Evolutionary conservation across 495 filamentous ascomycete genomes (phyloP).

Genomic region (Tuber microsphaerosporum): DNA sequence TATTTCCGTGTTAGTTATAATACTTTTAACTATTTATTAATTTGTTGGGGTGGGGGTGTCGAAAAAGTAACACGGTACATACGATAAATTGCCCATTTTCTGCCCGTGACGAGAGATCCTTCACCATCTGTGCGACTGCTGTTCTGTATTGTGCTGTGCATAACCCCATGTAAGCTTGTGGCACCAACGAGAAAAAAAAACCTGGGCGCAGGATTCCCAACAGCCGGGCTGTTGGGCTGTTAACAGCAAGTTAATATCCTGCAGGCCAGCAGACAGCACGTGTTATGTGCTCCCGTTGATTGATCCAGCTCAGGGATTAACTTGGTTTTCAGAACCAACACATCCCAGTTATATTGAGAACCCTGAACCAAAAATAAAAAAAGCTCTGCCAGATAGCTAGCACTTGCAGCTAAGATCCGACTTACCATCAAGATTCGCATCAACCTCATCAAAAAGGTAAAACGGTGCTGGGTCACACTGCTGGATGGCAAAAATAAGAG

Average conservation of each 20-base stretch:
- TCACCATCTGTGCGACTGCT: conserved; percentile 79
- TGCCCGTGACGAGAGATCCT: conserved; percentile 56
- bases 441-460: conserved; percentile 98
- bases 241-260: conserved; percentile 1
- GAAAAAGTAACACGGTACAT: conserved; percentile 9
- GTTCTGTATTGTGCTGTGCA: conserved; percentile 70
- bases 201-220: not conserved
- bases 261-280: conserved; percentile 1
- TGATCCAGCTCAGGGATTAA: conserved; percentile 4
- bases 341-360: not conserved
- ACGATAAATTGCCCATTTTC: conserved; percentile 50
- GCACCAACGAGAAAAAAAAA: conserved; percentile 1
- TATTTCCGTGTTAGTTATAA: not conserved
- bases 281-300: not conserved
- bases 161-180: conserved; percentile 14
- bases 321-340: not conserved
- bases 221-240: not conserved
- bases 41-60: conserved; percentile 1
- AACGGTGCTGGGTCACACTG: conserved; percentile 95
- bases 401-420: not conserved
- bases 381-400: not conserved
- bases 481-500: conserved; percentile 97
- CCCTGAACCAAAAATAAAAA: not conserved
- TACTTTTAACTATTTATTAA: conserved; percentile 4
- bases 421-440: conserved; percentile 86